Conservation (phyloP, 2,329 filamentous ascomycete species). For the Stenocarpella maydis region DNA sequence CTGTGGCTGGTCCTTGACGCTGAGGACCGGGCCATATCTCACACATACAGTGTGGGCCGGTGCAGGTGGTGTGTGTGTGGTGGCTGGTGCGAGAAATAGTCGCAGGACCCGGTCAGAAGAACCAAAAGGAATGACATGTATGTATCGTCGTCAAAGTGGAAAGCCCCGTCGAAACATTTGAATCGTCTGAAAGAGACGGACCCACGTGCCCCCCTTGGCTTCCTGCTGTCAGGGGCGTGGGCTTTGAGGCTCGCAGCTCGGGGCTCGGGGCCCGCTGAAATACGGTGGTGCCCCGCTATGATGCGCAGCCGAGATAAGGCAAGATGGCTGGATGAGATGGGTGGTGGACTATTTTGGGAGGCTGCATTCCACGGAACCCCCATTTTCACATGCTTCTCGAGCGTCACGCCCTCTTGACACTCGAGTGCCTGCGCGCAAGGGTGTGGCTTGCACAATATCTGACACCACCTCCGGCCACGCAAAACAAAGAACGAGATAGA, state of each 20-base stretch:
- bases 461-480: conserved; percentile 6
- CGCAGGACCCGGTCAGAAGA: neutral
- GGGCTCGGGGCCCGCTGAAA: conserved; percentile 13
- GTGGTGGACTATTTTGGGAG: neutral
- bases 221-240: conserved; percentile 18
- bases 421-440: neutral
- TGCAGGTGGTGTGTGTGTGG: conserved; percentile 6
- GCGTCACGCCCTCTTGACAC: too few species aligned
- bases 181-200: conserved; percentile 3
- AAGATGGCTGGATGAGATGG: neutral
- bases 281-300: conserved; percentile 29
- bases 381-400: conserved; percentile 28
- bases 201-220: conserved; percentile 20
- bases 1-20: neutral
- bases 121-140: neutral
- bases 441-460: conserved; percentile 19
- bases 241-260: neutral
- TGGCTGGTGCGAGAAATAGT: neutral
- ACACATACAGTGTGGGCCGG: neutral
- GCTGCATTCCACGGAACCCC: conserved; percentile 11
- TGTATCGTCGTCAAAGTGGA: neutral
- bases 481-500: neutral
- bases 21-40: neutral
- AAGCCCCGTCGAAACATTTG: neutral
- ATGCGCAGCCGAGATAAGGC: conserved; percentile 26